phyloP scores from a whole-genome alignment of 2,329 filamentous ascomycete species.

The Lithohypha guttulata region DNA sequence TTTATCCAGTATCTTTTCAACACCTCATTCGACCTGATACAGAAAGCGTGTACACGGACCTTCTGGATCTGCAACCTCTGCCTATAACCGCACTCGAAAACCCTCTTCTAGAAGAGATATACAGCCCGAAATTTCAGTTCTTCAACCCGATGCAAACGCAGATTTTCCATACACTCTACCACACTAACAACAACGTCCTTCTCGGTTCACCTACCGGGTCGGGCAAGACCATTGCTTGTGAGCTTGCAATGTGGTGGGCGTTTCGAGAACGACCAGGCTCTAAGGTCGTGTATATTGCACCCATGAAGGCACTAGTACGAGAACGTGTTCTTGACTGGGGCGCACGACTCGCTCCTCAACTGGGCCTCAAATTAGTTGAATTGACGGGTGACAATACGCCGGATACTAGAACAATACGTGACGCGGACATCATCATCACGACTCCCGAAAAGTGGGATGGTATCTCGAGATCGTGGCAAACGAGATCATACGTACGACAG shows the following conservation, averaged over 20 bases:
- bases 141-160: slow-evolving; percentile 99
- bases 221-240: slow-evolving; percentile 92
- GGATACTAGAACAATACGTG: slow-evolving; percentile 85
- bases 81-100: slow-evolving; percentile 83
- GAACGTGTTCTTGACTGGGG: slow-evolving; percentile 96
- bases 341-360: slow-evolving; percentile 63
- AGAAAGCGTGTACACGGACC: slow-evolving; percentile 90
- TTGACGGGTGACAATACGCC: slow-evolving; percentile 97
- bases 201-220: slow-evolving; percentile 93
- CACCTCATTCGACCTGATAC: slow-evolving; percentile 95
- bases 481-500: slow-evolving; percentile 86
- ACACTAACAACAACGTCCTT: slow-evolving; percentile 83
- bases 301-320: slow-evolving; percentile 96
- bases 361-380: slow-evolving; percentile 86
- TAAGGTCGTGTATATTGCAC: slow-evolving; percentile 97
- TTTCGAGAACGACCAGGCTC: slow-evolving; percentile 89
- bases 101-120: slow-evolving; percentile 74
- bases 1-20: slow-evolving; percentile 91
- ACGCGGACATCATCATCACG: slow-evolving; percentile 95
- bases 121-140: slow-evolving; percentile 78
- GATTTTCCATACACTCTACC: slow-evolving; percentile 92
- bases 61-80: slow-evolving; percentile 82
- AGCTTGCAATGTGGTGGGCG: slow-evolving; percentile 99
- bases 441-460: slow-evolving; percentile 99
- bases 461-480: slow-evolving; percentile 98